phyloP scores from a whole-genome alignment of 495 filamentous ascomycete species.

The Penicillium daleae region DNA sequence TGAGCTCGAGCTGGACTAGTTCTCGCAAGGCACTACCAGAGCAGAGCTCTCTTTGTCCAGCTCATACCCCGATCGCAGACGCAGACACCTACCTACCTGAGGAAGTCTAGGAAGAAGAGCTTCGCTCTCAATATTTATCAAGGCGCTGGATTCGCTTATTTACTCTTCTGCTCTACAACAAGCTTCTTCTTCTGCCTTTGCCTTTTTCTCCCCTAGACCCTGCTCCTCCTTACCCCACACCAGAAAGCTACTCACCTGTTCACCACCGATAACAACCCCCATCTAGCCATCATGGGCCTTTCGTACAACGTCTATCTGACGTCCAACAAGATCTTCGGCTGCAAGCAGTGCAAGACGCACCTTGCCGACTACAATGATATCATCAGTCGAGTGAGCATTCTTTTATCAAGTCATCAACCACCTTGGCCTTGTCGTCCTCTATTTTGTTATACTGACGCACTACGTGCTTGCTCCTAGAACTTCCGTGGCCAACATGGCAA shows the following conservation, averaged over 20 bases:
- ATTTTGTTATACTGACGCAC: constrained; percentile 20
- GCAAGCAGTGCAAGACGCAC: constrained; percentile 94
- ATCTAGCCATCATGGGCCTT: constrained; percentile 74
- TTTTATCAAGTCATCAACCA: constrained; percentile 12
- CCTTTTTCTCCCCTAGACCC: neutral
- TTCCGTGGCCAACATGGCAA: constrained; percentile 99
- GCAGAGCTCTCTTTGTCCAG: constrained; percentile 9
- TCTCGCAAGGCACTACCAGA: neutral
- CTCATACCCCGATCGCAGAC: neutral
- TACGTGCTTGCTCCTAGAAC: constrained; percentile 59
- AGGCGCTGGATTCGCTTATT: constrained; percentile 2
- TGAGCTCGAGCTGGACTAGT: neutral
- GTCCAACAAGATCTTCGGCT: constrained; percentile 88
- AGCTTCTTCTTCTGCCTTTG: constrained; percentile 6
- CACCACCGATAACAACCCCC: neutral
- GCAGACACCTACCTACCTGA: neutral
- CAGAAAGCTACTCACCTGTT: neutral
- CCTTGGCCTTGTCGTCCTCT: neutral
- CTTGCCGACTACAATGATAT: constrained; percentile 95
- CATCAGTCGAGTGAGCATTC: constrained; percentile 76
- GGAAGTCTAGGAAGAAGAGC: neutral
- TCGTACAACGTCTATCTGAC: constrained; percentile 95
- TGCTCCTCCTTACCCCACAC: neutral
- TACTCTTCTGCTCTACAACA: neutral
- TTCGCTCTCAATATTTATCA: neutral